A percentile compares a stretch with the other conserved stretches of the same genome.
Conservation (phyloP, 2,329 filamentous ascomycete species). For the Verticillium nonalfalfae region DNA sequence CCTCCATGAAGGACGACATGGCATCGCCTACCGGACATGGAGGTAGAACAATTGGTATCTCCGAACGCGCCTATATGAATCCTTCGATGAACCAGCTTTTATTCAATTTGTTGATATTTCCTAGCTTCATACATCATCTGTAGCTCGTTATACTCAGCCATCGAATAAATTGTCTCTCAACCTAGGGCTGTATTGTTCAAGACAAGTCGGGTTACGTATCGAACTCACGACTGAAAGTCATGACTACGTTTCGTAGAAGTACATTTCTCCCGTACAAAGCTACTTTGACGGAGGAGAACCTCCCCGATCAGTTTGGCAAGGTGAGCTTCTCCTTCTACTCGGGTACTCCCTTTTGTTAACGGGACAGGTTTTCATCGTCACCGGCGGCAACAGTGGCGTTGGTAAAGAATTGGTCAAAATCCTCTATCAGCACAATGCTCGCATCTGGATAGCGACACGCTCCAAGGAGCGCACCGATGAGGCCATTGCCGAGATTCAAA, state of each 20-base stretch:
- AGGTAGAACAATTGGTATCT: neutral
- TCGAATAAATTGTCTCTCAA: too few species aligned
- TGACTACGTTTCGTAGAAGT: neutral
- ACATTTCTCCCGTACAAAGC: conserved; percentile 4
- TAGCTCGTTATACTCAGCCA: too few species aligned
- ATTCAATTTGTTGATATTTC: neutral
- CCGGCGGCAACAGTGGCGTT: conserved; percentile 21
- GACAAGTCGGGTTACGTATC: too few species aligned
- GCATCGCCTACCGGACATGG: neutral
- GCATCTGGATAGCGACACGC: conserved; percentile 41
- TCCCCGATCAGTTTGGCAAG: conserved; percentile 8
- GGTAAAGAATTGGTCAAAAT: conserved; percentile 40
- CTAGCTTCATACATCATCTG: too few species aligned
- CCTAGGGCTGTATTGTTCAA: too few species aligned
- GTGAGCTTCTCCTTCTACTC: neutral
- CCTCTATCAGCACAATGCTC: conserved; percentile 40
- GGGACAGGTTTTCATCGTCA: conserved; percentile 30
- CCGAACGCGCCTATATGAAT: neutral
- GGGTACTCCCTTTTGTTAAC: neutral
- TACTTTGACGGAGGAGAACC: conserved; percentile 6
- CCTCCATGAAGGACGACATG: too few species aligned
- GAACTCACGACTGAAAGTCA: neutral
- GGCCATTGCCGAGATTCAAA: conserved; percentile 6
- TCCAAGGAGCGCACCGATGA: conserved; percentile 1
- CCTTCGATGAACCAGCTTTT: neutral